Evolutionary conservation across 805 yeast genomes (phyloP), one percentile per base, ranked within the genome.

Genomic region (Lachancea waltii): DNA sequence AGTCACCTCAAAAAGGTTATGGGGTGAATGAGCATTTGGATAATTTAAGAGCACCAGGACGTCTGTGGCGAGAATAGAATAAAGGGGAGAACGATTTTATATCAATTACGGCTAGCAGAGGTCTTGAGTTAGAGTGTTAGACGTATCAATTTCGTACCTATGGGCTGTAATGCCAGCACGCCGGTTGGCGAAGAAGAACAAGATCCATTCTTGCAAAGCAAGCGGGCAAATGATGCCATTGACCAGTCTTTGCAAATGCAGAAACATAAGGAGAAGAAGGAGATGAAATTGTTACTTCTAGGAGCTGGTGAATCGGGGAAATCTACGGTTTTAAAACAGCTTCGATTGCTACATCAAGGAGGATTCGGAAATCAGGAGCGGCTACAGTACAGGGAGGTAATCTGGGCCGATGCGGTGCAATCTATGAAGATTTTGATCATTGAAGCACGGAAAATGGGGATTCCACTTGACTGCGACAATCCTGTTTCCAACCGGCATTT

Each of bases 251-350:
- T 83, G 39, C 71, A 68, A 44, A 62, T 68, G 45, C 73, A 67
- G 42, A 73, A 70, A 44, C 73, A 71, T 42, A 63, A 67, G 33
- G 78, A 73, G 32, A 75, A 70, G 50, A 73, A 75, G 43, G 80
- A 75, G 48, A 72, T 81, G 24, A 85, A 81, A 56, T 67, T 90
- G 44, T 62, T 90, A 27, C 67, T 90, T n/a, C 63, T 87, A 24
- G 96, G 97, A 29, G 85, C 97, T 0, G 97, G 97, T 4, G 97
- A 89, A 56, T 79, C 90, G 36, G 97, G 97, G 5, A 89, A 89
- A 57, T 83, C 95, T 2, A 89, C 97, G 0, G 95, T 89, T 5
- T 64, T 89, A 47, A 89, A 89, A 60, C 97, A 89, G 58, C 72
- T 89, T 77, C 77, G 83, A 49, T 68, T 92, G 13, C 60, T 87